phyloP scores from a whole-genome alignment of 805 yeast species.

The Candida insectalens region DNA sequence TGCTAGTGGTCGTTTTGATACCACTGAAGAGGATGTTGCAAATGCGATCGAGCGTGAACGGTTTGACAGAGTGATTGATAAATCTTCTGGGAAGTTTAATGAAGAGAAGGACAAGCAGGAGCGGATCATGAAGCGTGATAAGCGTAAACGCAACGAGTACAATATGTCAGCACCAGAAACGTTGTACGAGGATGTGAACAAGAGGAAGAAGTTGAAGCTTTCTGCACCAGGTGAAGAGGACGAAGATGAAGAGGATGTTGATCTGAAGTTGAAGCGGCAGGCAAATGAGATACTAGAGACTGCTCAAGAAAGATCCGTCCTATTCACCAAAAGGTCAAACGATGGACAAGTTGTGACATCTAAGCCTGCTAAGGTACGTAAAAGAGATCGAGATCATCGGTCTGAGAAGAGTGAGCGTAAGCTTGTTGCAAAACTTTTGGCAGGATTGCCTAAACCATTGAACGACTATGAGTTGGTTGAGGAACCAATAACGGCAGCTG shows the following conservation, averaged over 20 bases:
- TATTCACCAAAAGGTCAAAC: slow-evolving; percentile 4
- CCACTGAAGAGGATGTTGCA: slow-evolving; percentile 40
- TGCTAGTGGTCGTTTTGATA: slow-evolving; percentile 58
- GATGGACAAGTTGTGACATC: neutral
- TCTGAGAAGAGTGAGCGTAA: slow-evolving; percentile 1
- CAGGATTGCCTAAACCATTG: slow-evolving; percentile 7
- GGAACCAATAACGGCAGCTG: neutral
- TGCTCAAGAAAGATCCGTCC: slow-evolving; percentile 5
- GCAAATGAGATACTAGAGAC: slow-evolving; percentile 2
- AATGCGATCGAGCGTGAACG: slow-evolving; percentile 28
- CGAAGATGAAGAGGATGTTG: slow-evolving; percentile 5
- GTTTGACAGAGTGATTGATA: slow-evolving; percentile 27
- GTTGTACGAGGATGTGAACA: neutral
- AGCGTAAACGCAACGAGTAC: neutral
- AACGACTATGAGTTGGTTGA: slow-evolving; percentile 11
- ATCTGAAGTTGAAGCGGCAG: slow-evolving; percentile 3
- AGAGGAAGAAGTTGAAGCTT: neutral
- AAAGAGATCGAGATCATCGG: neutral
- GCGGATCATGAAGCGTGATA: neutral
- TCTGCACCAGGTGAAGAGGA: slow-evolving; percentile 16
- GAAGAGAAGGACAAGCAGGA: slow-evolving; percentile 3
- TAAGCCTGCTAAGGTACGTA: neutral
- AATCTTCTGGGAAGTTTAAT: slow-evolving; percentile 2
- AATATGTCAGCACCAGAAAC: neutral
- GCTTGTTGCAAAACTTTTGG: slow-evolving; percentile 3